phyloP scores from a whole-genome alignment of 1,284 basidiomycete genomes.

The Spongiforma sp. region DNA sequence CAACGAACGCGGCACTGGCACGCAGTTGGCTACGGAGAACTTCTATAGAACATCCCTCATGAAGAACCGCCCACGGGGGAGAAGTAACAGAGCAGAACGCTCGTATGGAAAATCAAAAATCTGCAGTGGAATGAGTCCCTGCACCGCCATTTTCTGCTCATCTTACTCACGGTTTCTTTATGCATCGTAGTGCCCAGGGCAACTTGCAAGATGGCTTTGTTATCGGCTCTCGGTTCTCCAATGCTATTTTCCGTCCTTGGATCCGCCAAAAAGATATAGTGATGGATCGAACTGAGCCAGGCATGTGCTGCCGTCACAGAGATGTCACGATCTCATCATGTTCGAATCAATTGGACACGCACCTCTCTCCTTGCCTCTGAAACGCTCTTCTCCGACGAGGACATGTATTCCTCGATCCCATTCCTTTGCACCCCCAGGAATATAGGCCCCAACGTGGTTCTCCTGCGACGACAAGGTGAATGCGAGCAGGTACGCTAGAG shows the following conservation, averaged over 20 bases:
- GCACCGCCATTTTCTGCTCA: not conserved
- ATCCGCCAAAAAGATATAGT: constrained; percentile 56
- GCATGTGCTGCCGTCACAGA: constrained; percentile 43
- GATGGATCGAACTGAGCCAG: constrained; percentile 51
- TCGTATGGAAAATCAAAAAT: constrained; percentile 43
- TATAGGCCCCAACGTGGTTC: constrained; percentile 48
- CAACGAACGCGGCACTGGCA: too few species aligned
- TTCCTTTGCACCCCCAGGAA: constrained; percentile 46
- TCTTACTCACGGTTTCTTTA: constrained; percentile 36
- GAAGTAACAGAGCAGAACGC: constrained; percentile 32
- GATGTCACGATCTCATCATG: not conserved
- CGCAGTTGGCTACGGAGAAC: too few species aligned
- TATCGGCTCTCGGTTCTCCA: constrained; percentile 51
- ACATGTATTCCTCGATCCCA: constrained; percentile 58
- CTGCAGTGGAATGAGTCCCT: constrained; percentile 16
- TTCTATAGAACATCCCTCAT: constrained; percentile 29
- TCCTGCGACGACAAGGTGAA: constrained; percentile 33
- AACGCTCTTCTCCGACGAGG: constrained; percentile 55
- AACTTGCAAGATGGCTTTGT: constrained; percentile 41
- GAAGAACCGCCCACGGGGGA: constrained; percentile 39
- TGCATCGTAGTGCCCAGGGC: constrained; percentile 39
- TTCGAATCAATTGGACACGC: constrained; percentile 3
- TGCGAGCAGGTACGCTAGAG: not conserved
- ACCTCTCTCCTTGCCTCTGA: constrained; percentile 50
- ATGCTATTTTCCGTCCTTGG: constrained; percentile 50